Evolutionary conservation across 306 rosid species (phyloP).

Genomic region (Citrullus colocynthis): DNA sequence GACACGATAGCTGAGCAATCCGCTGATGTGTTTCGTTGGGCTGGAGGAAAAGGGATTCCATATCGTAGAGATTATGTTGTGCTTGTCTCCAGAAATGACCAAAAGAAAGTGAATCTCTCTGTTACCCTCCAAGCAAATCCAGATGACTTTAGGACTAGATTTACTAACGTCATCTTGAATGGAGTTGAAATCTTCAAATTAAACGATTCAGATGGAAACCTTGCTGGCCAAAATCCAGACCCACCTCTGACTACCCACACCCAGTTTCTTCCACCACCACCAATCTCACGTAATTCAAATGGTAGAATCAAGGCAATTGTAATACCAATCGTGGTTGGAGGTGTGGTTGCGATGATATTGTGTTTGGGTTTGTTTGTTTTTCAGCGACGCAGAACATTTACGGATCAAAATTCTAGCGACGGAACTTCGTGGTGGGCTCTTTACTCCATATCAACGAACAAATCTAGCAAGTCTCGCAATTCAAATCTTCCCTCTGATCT

Average conservation of each 20-base stretch:
- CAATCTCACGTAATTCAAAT: not conserved
- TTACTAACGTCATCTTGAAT: slow-evolving; percentile 20
- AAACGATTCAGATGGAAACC: not conserved
- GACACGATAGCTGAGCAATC: slow-evolving; percentile 12
- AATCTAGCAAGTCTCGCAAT: slow-evolving; percentile 1
- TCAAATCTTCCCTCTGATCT: slow-evolving; percentile 8
- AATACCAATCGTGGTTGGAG: slow-evolving; percentile 4
- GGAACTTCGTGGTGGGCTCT: slow-evolving; percentile 5
- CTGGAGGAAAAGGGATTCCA: not conserved
- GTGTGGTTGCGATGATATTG: not conserved
- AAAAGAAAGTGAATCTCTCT: slow-evolving; percentile 10
- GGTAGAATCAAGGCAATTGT: not conserved
- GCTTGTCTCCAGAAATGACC: accelerated
- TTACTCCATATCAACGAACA: not conserved
- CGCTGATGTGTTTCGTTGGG: slow-evolving; percentile 9
- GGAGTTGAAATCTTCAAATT: slow-evolving; percentile 45
- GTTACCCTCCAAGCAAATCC: slow-evolving; percentile 12
- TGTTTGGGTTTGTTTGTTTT: not conserved
- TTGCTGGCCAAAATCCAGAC: slow-evolving; percentile 32
- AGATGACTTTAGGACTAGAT: not conserved
- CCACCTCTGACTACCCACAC: not conserved
- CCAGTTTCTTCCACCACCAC: not conserved
- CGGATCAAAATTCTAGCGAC: not conserved
- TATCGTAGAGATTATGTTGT: slow-evolving; percentile 12
- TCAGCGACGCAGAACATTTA: not conserved